A percentile compares a stretch with the other conserved stretches of the same genome.
phyloP scores from a whole-genome alignment of 2,329 filamentous ascomycete species.

The Penicillium fuscoglaucum region DNA sequence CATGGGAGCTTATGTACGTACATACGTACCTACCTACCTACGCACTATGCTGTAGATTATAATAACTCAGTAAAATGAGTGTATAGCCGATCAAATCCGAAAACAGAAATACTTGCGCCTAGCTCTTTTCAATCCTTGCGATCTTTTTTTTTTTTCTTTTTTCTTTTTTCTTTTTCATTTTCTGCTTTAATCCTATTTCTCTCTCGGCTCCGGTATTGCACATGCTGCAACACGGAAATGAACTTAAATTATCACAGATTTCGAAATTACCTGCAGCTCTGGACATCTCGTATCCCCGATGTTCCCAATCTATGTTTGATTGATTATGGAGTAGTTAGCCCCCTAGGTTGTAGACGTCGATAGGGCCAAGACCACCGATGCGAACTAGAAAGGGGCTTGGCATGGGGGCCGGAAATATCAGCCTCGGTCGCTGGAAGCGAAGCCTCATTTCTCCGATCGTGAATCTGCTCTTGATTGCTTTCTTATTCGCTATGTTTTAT shows the following conservation, averaged over 20 bases:
- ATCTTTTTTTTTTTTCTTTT: not conserved
- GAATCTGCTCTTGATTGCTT: not conserved
- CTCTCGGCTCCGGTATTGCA: not conserved
- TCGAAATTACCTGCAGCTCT: not conserved
- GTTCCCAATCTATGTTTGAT: not conserved
- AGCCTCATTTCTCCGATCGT: not conserved
- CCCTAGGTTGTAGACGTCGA: not conserved
- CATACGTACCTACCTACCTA: too few species aligned
- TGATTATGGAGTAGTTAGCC: not conserved
- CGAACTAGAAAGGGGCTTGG: slow-evolving; percentile 4
- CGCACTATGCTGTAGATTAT: not conserved
- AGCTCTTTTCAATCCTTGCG: not conserved
- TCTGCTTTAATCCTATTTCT: not conserved
- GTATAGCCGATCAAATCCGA: not conserved
- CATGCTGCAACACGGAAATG: not conserved
- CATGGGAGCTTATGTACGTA: not conserved
- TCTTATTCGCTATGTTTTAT: not conserved
- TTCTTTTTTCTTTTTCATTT: not conserved
- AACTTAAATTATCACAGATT: not conserved
- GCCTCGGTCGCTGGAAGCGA: not conserved
- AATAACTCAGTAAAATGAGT: not conserved
- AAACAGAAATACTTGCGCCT: not conserved
- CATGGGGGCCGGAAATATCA: slow-evolving; percentile 7
- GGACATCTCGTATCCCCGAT: not conserved
- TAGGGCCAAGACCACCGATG: not conserved